Conservation (phyloP, 2,329 filamentous ascomycete genomes). For the Aspergillus caelatus region DNA sequence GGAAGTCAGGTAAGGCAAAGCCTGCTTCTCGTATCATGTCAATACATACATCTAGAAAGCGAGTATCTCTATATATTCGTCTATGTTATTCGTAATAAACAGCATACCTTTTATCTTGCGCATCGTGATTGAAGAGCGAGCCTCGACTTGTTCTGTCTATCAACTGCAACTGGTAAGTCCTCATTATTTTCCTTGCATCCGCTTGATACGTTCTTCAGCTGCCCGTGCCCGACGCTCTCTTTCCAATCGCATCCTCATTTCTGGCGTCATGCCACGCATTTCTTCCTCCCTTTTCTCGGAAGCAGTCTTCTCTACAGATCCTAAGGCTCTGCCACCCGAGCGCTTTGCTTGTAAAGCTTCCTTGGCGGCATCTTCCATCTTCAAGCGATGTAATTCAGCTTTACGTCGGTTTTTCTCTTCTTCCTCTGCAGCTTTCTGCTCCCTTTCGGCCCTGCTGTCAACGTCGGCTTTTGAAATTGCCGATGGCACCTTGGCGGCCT, state of each 20-base stretch:
- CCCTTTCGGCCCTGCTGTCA: constrained; percentile 68
- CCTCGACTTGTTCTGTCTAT: background rate
- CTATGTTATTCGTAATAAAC: constrained; percentile 7
- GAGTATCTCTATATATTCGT: background rate
- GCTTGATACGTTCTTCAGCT: constrained; percentile 81
- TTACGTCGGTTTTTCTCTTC: constrained; percentile 72
- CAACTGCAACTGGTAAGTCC: background rate
- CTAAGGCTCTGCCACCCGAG: constrained; percentile 58
- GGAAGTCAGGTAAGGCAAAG: background rate
- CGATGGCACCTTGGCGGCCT: constrained; percentile 70
- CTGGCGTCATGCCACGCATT: constrained; percentile 78
- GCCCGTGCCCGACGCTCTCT: constrained; percentile 87
- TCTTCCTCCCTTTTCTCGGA: constrained; percentile 84
- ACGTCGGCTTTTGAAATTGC: constrained; percentile 72
- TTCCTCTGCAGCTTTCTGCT: constrained; percentile 68
- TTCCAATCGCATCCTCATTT: constrained; percentile 82
- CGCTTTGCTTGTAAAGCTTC: constrained; percentile 52
- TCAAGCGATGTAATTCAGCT: constrained; percentile 73
- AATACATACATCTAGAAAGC: background rate
- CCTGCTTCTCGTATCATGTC: background rate
- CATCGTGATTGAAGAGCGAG: background rate
- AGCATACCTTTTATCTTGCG: background rate
- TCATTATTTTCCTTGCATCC: constrained; percentile 55
- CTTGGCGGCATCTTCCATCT: constrained; percentile 59
- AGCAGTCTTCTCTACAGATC: constrained; percentile 68